phyloP scores from a whole-genome alignment of 2,329 filamentous ascomycete species.

The Sclerotinia spermophila region DNA sequence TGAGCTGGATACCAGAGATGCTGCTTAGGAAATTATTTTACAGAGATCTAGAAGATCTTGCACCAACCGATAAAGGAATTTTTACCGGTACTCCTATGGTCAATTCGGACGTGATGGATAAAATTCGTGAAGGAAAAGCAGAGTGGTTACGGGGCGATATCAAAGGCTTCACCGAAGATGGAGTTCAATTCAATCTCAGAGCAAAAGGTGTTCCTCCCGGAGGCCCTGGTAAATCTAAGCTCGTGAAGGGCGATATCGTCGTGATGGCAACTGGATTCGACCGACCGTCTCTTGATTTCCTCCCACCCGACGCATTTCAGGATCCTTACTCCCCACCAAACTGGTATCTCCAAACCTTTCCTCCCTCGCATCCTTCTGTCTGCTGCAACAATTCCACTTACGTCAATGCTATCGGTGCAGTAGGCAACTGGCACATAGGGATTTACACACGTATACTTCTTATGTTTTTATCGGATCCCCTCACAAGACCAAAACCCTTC shows the following conservation, averaged over 20 bases:
- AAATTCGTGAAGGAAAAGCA: slow-evolving; percentile 67
- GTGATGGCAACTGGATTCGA: slow-evolving; percentile 83
- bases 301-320: slow-evolving; percentile 69
- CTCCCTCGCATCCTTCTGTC: slow-evolving; percentile 67
- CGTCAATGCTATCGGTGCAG: slow-evolving; percentile 72
- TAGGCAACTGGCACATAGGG: slow-evolving; percentile 85
- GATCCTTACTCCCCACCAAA: slow-evolving; percentile 75
- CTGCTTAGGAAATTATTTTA: slow-evolving; percentile 78
- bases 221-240: slow-evolving; percentile 65
- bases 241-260: slow-evolving; percentile 69
- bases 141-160: slow-evolving; percentile 83
- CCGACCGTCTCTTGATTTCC: slow-evolving; percentile 67
- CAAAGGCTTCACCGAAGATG: slow-evolving; percentile 57
- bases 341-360: slow-evolving; percentile 88
- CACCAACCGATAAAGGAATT: slow-evolving; percentile 67
- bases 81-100: slow-evolving; percentile 86
- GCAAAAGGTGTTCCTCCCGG: slow-evolving; percentile 68
- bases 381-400: slow-evolving; percentile 80
- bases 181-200: slow-evolving; percentile 69
- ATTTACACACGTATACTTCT: slow-evolving; percentile 83
- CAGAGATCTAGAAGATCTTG: slow-evolving; percentile 70
- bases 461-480: slow-evolving; percentile 79
- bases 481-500: slow-evolving; percentile 65
- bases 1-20: slow-evolving; percentile 75
- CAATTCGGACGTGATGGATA: slow-evolving; percentile 74